Evolutionary conservation across 192 early-diverging fungal genomes (phyloP).

Genomic region (Mortierella claussenii): DNA sequence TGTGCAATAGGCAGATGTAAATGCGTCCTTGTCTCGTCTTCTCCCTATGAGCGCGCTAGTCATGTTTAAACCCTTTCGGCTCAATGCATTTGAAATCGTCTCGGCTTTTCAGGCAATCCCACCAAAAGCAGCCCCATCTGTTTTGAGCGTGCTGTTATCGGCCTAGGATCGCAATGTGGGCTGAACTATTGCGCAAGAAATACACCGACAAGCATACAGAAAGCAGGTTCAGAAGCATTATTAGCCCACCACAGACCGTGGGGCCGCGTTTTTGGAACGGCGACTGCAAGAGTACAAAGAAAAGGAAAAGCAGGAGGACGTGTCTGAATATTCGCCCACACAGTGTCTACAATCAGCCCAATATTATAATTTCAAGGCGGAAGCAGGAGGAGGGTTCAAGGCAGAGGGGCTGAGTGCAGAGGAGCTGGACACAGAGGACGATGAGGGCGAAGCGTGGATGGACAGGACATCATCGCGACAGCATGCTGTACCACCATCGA

Average conservation of each 20-base stretch:
- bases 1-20: background rate
- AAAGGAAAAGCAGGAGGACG: background rate
- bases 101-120: slow-evolving; percentile 31
- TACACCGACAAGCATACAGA: slow-evolving; percentile 21
- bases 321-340: background rate
- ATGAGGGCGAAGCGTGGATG: background rate
- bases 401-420: background rate
- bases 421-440: background rate
- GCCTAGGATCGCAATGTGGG: slow-evolving; percentile 38
- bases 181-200: slow-evolving; percentile 37
- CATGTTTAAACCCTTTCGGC: too few relatives aligned
- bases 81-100: too few relatives aligned
- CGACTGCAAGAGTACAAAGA: background rate
- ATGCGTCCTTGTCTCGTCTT: too few relatives aligned
- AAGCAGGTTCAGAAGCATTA: slow-evolving; percentile 16
- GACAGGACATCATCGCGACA: background rate
- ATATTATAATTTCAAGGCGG: slow-evolving; percentile 39
- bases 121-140: slow-evolving; percentile 34
- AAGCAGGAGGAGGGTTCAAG: slow-evolving; percentile 18
- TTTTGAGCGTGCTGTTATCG: slow-evolving; percentile 36
- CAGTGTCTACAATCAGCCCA: slow-evolving; percentile 21
- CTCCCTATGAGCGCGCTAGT: too few relatives aligned
- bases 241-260: slow-evolving; percentile 5
- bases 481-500: background rate
- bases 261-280: slow-evolving; percentile 7